A percentile compares a stretch with the other conserved stretches of the same genome.
These are phyloP conservation scores for Cytauxzoon felis DNA, from an alignment of 169 alveolate species.

Conservation along the genomic window DNA sequence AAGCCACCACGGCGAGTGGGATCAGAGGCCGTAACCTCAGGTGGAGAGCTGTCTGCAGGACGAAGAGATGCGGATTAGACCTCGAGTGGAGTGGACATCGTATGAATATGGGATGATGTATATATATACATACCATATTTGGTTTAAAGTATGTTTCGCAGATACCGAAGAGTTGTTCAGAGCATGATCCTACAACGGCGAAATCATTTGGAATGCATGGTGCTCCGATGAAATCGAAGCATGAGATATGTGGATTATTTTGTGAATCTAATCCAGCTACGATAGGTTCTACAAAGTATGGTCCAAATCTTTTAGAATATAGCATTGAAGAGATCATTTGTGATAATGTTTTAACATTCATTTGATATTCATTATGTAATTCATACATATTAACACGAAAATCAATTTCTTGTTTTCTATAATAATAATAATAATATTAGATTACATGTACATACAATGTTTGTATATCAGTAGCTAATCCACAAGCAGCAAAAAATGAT, in stretches of 20 bases:
- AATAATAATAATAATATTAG: background rate
- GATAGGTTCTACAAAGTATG: conserved; percentile 88
- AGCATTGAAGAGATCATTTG: conserved; percentile 85
- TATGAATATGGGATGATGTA: background rate
- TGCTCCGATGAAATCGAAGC: conserved; percentile 89
- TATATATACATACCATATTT: conserved; percentile 78
- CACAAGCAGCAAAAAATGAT: conserved; percentile 84
- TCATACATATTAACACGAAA: conserved; percentile 86
- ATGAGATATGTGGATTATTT: conserved; percentile 81
- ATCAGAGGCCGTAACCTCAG: too few species aligned
- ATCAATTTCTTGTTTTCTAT: conserved; percentile 74
- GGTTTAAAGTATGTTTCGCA: conserved; percentile 93
- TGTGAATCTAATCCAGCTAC: conserved; percentile 88
- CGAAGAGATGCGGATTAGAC: too few species aligned
- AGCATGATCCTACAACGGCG: conserved; percentile 92
- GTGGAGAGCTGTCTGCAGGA: too few species aligned
- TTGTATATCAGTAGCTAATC: conserved; percentile 91
- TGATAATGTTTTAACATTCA: conserved; percentile 84
- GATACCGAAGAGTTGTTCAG: conserved; percentile 92
- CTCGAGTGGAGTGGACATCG: background rate
- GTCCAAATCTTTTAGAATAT: conserved; percentile 87
- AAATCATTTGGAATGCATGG: conserved; percentile 82
- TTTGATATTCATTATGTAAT: conserved; percentile 82
- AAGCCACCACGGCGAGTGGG: too few species aligned
- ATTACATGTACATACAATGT: conserved; percentile 72